Conservation (phyloP, 768 basidiomycete genomes). For the Lactifluus piperatus region DNA sequence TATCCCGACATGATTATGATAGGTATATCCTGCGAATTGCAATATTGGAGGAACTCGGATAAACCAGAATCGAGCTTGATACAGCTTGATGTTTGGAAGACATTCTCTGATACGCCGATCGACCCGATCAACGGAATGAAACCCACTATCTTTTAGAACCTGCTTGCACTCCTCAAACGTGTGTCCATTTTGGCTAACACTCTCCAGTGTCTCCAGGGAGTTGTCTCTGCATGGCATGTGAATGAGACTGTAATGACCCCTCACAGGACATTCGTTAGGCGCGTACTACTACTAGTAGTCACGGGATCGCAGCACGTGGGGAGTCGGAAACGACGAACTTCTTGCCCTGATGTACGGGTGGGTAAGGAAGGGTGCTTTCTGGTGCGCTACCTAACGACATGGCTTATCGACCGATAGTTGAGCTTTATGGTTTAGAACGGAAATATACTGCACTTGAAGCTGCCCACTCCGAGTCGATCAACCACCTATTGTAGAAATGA, state of each 20-base stretch:
- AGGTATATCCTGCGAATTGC: constrained; percentile 71
- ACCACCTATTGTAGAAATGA: neutral
- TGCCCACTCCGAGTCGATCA: neutral
- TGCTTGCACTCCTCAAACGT: constrained; percentile 83
- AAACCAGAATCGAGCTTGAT: constrained; percentile 86
- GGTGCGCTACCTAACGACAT: constrained; percentile 27
- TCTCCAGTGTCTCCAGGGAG: constrained; percentile 80
- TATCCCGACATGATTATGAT: constrained; percentile 91
- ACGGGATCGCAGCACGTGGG: neutral
- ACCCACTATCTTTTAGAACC: constrained; percentile 59
- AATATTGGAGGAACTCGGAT: constrained; percentile 80
- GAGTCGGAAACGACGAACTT: constrained; percentile 82
- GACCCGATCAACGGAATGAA: constrained; percentile 1
- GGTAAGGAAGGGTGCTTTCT: constrained; percentile 69
- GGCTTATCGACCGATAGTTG: neutral
- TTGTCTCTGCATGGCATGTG: constrained; percentile 50
- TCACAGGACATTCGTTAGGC: neutral
- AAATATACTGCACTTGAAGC: neutral
- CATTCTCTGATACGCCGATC: neutral
- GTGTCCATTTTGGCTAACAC: constrained; percentile 63
- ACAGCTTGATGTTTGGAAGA: constrained; percentile 67
- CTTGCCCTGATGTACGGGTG: constrained; percentile 70
- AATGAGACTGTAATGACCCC: neutral
- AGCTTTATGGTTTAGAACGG: neutral
- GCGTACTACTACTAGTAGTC: constrained; percentile 41